Conservation (phyloP, 2,329 filamentous ascomycete genomes). For the Iodosphaeria phyllophila region DNA sequence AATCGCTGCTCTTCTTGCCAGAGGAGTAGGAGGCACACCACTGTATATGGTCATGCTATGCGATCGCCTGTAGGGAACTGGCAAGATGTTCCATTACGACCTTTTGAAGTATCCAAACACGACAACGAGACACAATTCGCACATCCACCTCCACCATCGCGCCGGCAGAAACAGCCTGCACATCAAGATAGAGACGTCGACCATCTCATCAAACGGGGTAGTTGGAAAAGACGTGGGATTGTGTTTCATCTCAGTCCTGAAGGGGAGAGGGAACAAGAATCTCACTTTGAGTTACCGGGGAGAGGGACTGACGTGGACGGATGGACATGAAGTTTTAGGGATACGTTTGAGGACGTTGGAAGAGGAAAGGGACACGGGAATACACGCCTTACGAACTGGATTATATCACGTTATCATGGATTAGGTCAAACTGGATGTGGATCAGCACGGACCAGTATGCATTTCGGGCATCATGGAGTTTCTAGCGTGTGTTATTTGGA, state of each 20-base stretch:
- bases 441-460: no score
- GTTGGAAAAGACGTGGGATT: slow-evolving; percentile 15
- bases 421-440: no score
- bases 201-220: slow-evolving; percentile 12
- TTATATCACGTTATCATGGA: no score
- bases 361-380: no score
- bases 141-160: slow-evolving; percentile 3
- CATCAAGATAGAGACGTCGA: slow-evolving; percentile 11
- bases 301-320: no score
- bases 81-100: slow-evolving; percentile 11
- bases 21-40: slow-evolving; percentile 7
- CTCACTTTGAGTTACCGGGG: slow-evolving; percentile 11
- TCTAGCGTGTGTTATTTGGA: no score
- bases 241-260: slow-evolving; percentile 12
- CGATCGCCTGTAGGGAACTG: slow-evolving; percentile 17
- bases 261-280: slow-evolving; percentile 9
- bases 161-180: slow-evolving; percentile 7
- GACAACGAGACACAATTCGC: slow-evolving; percentile 5
- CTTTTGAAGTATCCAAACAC: slow-evolving; percentile 4
- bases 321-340: no score
- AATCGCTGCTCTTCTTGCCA: slow-evolving; percentile 11
- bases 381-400: no score
- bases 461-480: no score
- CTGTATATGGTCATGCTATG: slow-evolving; percentile 11
- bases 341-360: no score